A percentile compares a stretch with the other conserved stretches of the same genome.
phyloP scores from a whole-genome alignment of 345 rosid species.

The Lepidium aucheri region DNA sequence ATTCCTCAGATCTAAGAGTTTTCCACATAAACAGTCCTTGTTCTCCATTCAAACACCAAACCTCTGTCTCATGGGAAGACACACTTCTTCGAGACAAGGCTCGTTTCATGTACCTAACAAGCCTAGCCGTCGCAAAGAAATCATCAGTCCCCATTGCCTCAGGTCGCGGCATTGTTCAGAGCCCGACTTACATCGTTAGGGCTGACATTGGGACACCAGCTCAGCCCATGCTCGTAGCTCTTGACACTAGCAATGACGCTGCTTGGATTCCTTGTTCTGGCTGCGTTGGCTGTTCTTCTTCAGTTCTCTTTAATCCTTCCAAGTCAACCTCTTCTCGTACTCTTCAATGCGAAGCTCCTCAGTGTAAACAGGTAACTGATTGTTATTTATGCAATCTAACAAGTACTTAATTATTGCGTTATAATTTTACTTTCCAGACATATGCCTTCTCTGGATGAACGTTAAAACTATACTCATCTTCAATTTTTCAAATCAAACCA shows the following conservation, averaged over 20 bases:
- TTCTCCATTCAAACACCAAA: constrained; percentile 57
- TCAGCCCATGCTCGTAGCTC: constrained; percentile 74
- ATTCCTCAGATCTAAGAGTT: constrained; percentile 60
- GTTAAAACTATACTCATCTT: neutral
- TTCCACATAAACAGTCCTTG: constrained; percentile 72
- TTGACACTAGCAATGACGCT: constrained; percentile 87
- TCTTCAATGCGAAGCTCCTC: constrained; percentile 53
- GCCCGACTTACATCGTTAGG: constrained; percentile 71
- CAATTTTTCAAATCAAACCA: neutral
- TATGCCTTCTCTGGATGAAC: neutral
- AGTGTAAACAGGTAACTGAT: constrained; percentile 65
- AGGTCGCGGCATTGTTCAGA: constrained; percentile 67
- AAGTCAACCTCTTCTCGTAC: constrained; percentile 52
- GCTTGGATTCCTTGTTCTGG: constrained; percentile 82
- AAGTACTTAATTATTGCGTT: neutral
- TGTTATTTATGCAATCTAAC: neutral
- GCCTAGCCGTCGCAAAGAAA: constrained; percentile 49
- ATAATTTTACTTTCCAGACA: neutral
- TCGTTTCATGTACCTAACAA: constrained; percentile 59
- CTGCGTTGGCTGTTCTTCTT: constrained; percentile 71
- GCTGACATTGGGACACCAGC: constrained; percentile 78
- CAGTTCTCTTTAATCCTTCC: constrained; percentile 35
- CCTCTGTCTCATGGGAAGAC: constrained; percentile 70
- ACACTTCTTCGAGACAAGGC: constrained; percentile 63
- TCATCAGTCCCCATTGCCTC: constrained; percentile 88